Percentiles rank a stretch among this genome's conserved stretches.
Conservation (phyloP, 2,329 filamentous ascomycete genomes). For the Pyrenochaeta sp. region DNA sequence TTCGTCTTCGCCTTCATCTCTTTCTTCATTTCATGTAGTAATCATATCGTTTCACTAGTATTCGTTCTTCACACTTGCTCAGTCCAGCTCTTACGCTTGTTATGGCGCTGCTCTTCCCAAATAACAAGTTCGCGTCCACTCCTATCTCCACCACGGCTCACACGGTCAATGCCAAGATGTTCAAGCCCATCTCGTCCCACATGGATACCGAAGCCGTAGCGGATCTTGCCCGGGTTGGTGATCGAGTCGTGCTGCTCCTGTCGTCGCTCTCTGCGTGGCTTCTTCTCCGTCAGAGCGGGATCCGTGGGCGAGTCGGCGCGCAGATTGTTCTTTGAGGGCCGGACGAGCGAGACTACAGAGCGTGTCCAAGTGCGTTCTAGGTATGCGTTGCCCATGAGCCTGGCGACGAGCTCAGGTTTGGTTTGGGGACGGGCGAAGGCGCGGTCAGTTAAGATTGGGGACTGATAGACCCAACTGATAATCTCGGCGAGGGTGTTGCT, state of each 20-base stretch:
- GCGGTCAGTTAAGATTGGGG: slow-evolving; percentile 73
- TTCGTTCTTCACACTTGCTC: slow-evolving; percentile 11
- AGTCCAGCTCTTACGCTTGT: slow-evolving; percentile 36
- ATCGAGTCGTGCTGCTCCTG: slow-evolving; percentile 38
- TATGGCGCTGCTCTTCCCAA: slow-evolving; percentile 43
- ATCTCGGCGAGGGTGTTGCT: slow-evolving; percentile 77
- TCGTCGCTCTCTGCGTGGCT: slow-evolving; percentile 13
- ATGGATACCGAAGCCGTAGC: slow-evolving; percentile 66
- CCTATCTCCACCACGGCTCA: slow-evolving; percentile 49
- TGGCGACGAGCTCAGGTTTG: slow-evolving; percentile 72
- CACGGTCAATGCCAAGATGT: slow-evolving; percentile 66
- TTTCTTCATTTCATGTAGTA: too few relatives aligned
- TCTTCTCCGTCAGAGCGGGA: slow-evolving; percentile 24
- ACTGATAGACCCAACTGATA: slow-evolving; percentile 77
- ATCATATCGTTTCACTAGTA: too few relatives aligned
- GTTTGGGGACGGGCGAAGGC: slow-evolving; percentile 73
- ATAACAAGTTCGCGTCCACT: slow-evolving; percentile 46
- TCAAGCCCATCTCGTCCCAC: slow-evolving; percentile 66
- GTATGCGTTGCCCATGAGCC: slow-evolving; percentile 67
- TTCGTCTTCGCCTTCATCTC: too few relatives aligned
- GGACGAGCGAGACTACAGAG: slow-evolving; percentile 36
- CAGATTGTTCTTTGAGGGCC: slow-evolving; percentile 37
- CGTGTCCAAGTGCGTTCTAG: slow-evolving; percentile 50
- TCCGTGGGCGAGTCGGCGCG: slow-evolving; percentile 30
- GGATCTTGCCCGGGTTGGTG: slow-evolving; percentile 40